Evolutionary conservation across 2,329 filamentous ascomycete genomes (phyloP).

Genomic region (Leptographium wingfieldii): DNA sequence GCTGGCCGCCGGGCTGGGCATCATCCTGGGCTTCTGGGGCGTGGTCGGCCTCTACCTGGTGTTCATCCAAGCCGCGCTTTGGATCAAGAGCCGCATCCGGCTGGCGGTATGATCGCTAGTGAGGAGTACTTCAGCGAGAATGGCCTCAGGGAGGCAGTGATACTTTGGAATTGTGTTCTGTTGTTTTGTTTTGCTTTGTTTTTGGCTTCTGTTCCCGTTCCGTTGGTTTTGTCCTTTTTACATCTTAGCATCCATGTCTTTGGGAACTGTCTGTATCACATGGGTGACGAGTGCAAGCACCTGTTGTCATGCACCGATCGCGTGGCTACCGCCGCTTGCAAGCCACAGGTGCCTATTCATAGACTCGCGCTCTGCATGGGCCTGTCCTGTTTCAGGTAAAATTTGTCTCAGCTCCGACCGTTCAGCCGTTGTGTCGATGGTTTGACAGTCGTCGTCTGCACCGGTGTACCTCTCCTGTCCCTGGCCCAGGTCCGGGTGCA

Average conservation of each 20-base stretch:
- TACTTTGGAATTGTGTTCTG: not conserved
- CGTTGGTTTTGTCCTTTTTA: too few relatives aligned
- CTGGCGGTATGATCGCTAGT: not conserved
- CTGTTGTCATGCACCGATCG: not conserved
- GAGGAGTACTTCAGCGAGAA: not conserved
- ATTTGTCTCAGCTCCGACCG: not conserved
- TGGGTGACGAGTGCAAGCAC: not conserved
- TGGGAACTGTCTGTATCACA: not conserved
- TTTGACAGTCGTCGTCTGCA: not conserved
- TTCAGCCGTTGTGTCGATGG: not conserved
- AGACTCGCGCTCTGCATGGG: not conserved
- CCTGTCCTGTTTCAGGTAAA: conserved; percentile 2
- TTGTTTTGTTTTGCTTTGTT: not conserved
- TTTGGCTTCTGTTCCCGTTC: not conserved
- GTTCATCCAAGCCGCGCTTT: conserved; percentile 28
- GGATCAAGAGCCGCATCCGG: conserved; percentile 13
- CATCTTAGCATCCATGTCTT: not conserved
- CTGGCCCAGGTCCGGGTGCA: too few relatives aligned
- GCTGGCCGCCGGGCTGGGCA: conserved; percentile 29
- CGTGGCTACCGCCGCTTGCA: not conserved
- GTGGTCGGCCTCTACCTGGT: conserved; percentile 35
- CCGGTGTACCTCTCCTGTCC: too few relatives aligned
- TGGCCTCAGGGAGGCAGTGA: not conserved
- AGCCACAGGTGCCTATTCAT: not conserved
- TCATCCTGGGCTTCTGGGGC: conserved; percentile 37